phyloP scores from a whole-genome alignment of 75 land plant genomes.

The Cupressus sempervirens region DNA sequence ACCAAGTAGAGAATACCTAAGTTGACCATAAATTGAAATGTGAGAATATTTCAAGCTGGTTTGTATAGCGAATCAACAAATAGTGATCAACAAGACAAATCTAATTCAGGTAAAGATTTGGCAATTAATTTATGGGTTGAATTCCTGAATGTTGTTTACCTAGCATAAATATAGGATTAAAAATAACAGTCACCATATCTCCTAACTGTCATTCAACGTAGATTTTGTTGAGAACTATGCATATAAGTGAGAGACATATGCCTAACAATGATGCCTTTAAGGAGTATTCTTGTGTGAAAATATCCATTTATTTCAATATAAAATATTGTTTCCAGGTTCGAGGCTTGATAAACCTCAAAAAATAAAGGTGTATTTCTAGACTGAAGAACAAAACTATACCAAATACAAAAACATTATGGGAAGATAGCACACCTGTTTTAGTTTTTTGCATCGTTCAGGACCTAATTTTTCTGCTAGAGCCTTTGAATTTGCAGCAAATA shows the following conservation, averaged over 20 bases:
- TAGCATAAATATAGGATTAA: background rate
- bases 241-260: too few species aligned
- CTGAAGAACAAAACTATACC: background rate
- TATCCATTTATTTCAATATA: background rate
- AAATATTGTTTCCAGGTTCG: background rate
- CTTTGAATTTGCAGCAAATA: slow-evolving; percentile 45
- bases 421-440: slow-evolving; percentile 43
- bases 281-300: background rate
- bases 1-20: background rate
- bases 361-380: background rate
- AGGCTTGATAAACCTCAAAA: background rate
- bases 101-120: background rate
- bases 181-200: background rate
- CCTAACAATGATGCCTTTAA: too few species aligned
- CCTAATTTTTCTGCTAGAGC: slow-evolving; percentile 32
- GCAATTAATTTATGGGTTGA: background rate
- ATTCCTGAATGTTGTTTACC: background rate
- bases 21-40: background rate
- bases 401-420: background rate
- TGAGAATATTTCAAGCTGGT: background rate
- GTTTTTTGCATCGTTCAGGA: slow-evolving; percentile 18
- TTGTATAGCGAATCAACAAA: background rate
- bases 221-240: background rate
- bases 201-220: too few species aligned
- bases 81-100: background rate